phyloP scores from a whole-genome alignment of 176 grass and related monocot species.

The Oryza punctata region DNA sequence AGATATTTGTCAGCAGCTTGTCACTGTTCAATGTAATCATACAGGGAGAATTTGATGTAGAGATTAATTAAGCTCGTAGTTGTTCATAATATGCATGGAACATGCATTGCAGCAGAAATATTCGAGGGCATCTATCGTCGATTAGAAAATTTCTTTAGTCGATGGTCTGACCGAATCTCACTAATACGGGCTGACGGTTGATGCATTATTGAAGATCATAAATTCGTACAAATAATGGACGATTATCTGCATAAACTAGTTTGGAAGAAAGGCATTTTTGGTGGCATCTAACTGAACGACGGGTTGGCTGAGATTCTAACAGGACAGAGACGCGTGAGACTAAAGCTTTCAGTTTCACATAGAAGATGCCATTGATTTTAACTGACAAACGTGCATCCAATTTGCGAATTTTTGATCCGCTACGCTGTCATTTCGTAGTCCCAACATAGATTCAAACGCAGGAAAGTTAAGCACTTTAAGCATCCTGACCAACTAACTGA shows the following conservation, averaged over 20 bases:
- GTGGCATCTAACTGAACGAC: constrained; percentile 47
- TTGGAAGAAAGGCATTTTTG: constrained; percentile 19
- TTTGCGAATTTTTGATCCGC: background rate
- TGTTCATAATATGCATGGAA: background rate
- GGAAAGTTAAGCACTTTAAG: background rate
- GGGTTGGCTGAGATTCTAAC: constrained; percentile 19
- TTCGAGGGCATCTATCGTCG: constrained; percentile 17
- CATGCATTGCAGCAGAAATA: constrained; percentile 20
- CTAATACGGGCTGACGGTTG: constrained; percentile 21
- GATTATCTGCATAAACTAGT: constrained; percentile 8
- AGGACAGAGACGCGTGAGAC: background rate
- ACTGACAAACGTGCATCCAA: background rate
- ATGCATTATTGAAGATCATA: constrained; percentile 25
- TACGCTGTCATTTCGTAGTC: background rate
- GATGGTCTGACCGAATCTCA: constrained; percentile 45
- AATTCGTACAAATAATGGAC: constrained; percentile 25
- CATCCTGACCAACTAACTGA: background rate
- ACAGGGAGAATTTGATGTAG: background rate
- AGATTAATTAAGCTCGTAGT: background rate
- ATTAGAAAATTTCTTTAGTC: constrained; percentile 12
- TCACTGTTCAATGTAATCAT: background rate
- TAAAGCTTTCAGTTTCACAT: background rate
- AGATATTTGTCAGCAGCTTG: background rate
- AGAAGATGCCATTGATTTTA: background rate
- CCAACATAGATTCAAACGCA: background rate